A percentile compares a stretch with the other conserved stretches of the same genome.
phyloP scores from a whole-genome alignment of 129 eudicot species.

The Logfia minima region DNA sequence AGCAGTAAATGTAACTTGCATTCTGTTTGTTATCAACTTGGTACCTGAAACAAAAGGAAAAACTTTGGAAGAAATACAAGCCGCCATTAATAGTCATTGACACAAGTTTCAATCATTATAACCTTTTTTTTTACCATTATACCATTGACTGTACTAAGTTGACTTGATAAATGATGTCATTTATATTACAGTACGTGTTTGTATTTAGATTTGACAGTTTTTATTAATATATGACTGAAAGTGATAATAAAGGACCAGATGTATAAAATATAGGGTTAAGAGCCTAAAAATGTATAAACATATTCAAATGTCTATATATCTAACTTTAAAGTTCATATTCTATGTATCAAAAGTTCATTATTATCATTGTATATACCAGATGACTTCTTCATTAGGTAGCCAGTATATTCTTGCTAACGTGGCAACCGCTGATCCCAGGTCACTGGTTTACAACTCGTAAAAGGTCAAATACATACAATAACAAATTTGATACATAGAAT shows the following conservation, averaged over 20 bases:
- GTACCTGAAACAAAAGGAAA: slow-evolving; percentile 93
- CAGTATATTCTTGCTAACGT: too few species aligned
- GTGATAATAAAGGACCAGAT: neutral
- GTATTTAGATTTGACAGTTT: neutral
- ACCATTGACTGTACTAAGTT: neutral
- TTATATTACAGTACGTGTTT: neutral
- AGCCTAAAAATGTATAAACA: too few species aligned
- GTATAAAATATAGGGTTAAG: too few species aligned
- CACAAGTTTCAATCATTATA: neutral
- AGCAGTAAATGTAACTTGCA: slow-evolving; percentile 55
- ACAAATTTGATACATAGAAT: too few species aligned
- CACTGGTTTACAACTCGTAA: too few species aligned
- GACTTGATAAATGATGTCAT: neutral
- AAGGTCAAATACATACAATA: too few species aligned
- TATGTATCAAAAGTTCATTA: too few species aligned
- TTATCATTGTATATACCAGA: too few species aligned
- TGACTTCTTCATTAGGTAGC: too few species aligned
- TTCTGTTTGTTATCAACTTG: slow-evolving; percentile 50
- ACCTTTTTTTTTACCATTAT: slow-evolving; percentile 8
- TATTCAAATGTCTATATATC: too few species aligned
- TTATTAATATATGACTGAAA: neutral
- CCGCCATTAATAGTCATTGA: slow-evolving; percentile 44
- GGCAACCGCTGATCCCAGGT: too few species aligned
- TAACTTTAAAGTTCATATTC: too few species aligned
- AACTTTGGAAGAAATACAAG: slow-evolving; percentile 82